phyloP scores from a whole-genome alignment of 306 rosid genomes.

The Cyamopsis tetragonoloba region DNA sequence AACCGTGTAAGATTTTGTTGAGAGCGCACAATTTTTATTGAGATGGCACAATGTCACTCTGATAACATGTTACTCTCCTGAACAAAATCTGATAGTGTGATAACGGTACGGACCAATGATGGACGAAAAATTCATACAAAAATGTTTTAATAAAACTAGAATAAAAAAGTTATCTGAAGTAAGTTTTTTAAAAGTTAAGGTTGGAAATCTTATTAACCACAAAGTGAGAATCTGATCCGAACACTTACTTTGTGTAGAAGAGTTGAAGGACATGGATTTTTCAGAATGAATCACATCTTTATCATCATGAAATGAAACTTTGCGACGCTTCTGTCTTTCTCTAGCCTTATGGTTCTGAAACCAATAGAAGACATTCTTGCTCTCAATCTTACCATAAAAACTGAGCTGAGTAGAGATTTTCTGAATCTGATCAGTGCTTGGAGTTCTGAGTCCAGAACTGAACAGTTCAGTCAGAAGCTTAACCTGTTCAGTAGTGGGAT shows the following conservation, averaged over 20 bases:
- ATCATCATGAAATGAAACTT: constrained; percentile 35
- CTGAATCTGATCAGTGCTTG: constrained; percentile 93
- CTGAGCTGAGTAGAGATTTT: constrained; percentile 78
- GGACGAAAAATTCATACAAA: too few relatives aligned
- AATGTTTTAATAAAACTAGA: too few relatives aligned
- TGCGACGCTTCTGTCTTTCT: constrained; percentile 83
- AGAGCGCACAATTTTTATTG: too few relatives aligned
- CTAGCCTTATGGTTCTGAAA: constrained; percentile 97
- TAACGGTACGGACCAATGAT: too few relatives aligned
- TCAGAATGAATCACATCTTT: constrained; percentile 20
- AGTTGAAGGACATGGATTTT: constrained; percentile 26
- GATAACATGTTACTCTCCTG: too few relatives aligned
- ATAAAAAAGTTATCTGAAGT: too few relatives aligned
- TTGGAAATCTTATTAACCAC: too few relatives aligned
- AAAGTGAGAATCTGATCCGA: too few relatives aligned
- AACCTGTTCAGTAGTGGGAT: constrained; percentile 84
- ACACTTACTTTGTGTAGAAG: constrained; percentile 53
- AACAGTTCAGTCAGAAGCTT: constrained; percentile 76
- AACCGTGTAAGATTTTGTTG: too few relatives aligned
- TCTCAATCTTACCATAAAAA: constrained; percentile 94
- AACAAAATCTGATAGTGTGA: not conserved
- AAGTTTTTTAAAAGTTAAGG: too few relatives aligned
- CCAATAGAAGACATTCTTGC: constrained; percentile 98
- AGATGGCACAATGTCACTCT: too few relatives aligned
- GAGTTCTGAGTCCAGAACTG: constrained; percentile 87